Evolutionary conservation across 306 rosid genomes (phyloP), one percentile per base, ranked within the genome.

Genomic region (Astragalus membranaceus): DNA sequence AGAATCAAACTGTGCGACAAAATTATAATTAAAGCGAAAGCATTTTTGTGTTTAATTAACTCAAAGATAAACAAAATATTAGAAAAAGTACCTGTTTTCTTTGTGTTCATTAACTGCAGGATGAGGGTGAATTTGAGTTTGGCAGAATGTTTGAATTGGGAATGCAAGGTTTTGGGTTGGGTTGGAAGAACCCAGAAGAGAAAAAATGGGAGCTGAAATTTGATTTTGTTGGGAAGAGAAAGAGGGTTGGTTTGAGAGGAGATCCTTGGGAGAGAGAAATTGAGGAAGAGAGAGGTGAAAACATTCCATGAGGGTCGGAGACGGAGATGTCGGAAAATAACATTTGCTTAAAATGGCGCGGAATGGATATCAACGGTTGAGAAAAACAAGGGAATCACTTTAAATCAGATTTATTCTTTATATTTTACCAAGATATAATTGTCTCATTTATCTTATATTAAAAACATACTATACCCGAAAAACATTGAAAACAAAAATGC

Each of bases 261-360:
- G 62, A 44, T 62, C 59, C 17, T 48, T 64, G 88, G 64, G 74
- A 70, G 80, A 73, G 76, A 82, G 66, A 73, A 71, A 20, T 2
- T 0, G 23, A 20, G 23, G 23, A 75, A 74, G 78, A 73, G 78
- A 73, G 70, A 61, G 80, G 61, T 71, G 79, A 79, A 75, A 83
- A 52, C 69, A 76, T 73, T 80, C 84, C 88, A 77, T 79, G 78
- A 84, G 69, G 71, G 15, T 82, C 85, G 95, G 88, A 80, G 84
- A 62, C 79, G 81, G 74, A 67, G 64, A 80, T 76, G 72, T 67
- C 48, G 75, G 71, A 72, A 63, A 64, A 46, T 41, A 41, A 54
- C 30, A 43, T 44, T 70, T 74, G 79, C 85, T 77, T 42, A 77
- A 82, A 84, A 78, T 80, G 83, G 84, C 82, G 77, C 84, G 82